Percentiles rank a stretch among this genome's conserved stretches.
These are phyloP conservation scores for Coleophoma cylindrospora DNA, from an alignment of 2,329 filamentous ascomycete genomes.

Conservation along the genomic window DNA sequence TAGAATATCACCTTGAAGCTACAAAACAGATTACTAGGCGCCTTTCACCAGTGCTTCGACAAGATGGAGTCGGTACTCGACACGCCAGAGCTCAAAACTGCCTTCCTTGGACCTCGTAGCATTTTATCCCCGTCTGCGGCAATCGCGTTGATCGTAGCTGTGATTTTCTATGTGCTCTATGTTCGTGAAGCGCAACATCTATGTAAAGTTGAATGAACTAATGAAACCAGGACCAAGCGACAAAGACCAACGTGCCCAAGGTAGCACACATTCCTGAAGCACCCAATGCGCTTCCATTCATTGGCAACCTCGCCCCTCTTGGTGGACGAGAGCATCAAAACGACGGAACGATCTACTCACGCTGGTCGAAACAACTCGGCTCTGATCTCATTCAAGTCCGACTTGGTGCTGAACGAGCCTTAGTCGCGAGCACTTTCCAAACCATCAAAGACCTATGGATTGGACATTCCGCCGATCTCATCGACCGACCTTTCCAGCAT, in stretches of 20 bases:
- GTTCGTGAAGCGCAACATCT: too few species aligned
- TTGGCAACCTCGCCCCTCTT: conserved; percentile 15
- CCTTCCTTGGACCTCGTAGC: too few species aligned
- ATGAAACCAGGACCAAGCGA: too few species aligned
- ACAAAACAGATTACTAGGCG: too few species aligned
- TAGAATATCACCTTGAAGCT: too few species aligned
- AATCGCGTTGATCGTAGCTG: too few species aligned
- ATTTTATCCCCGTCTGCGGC: too few species aligned
- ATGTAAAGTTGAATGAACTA: too few species aligned
- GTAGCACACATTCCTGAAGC: conserved; percentile 11
- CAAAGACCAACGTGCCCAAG: conserved; percentile 19
- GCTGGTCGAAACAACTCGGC: conserved; percentile 9
- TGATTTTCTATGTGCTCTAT: too few species aligned
- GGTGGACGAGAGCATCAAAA: conserved; percentile 14
- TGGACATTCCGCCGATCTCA: conserved; percentile 11
- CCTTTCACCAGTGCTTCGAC: too few species aligned
- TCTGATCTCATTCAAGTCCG: conserved; percentile 14
- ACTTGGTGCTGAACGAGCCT: conserved; percentile 14
- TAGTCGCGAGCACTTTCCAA: conserved; percentile 14
- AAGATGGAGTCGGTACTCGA: too few species aligned
- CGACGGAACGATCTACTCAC: conserved; percentile 14
- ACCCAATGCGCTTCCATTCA: conserved; percentile 11
- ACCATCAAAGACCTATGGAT: conserved; percentile 18
- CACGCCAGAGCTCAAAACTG: too few species aligned
- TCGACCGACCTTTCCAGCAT: conserved; percentile 17